Evolutionary conservation across 1,284 basidiomycete genomes (phyloP).

Genomic region (Papiliotrema flavescens): DNA sequence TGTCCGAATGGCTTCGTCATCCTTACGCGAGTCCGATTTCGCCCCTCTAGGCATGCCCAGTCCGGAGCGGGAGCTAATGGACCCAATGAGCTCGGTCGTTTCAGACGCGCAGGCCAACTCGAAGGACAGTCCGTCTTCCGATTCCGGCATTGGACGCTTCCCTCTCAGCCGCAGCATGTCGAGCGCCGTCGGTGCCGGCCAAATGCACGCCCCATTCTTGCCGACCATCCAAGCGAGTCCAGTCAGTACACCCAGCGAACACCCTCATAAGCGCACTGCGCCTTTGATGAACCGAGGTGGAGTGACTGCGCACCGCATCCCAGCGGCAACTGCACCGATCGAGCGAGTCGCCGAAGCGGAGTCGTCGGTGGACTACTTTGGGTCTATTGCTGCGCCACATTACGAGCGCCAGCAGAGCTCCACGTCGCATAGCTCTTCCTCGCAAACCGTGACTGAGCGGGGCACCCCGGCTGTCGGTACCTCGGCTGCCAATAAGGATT

Average conservation of each 20-base stretch:
- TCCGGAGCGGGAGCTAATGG: conserved; percentile 79
- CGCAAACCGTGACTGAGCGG: conserved; percentile 23
- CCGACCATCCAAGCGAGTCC: conserved; percentile 44
- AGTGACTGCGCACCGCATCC: conserved; percentile 23
- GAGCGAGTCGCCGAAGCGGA: conserved; percentile 25
- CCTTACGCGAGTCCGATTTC: conserved; percentile 33
- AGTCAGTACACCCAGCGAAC: conserved; percentile 34
- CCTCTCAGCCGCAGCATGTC: conserved; percentile 36
- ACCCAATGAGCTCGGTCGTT: conserved; percentile 60
- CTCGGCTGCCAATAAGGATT: not conserved
- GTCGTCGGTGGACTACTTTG: conserved; percentile 36
- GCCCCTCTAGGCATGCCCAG: conserved; percentile 73
- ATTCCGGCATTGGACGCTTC: conserved; percentile 27
- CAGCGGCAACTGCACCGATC: conserved; percentile 41
- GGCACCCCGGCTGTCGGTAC: conserved; percentile 4
- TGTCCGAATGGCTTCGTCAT: conserved; percentile 66
- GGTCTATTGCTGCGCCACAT: conserved; percentile 14
- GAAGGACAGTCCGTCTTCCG: conserved; percentile 30
- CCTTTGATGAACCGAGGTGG: conserved; percentile 11
- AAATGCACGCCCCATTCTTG: conserved; percentile 15
- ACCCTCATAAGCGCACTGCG: conserved; percentile 11
- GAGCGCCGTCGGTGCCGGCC: conserved; percentile 9
- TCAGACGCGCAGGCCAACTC: not conserved
- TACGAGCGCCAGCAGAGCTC: conserved; percentile 6
- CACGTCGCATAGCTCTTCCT: conserved; percentile 23